Evolutionary conservation across 2,329 filamentous ascomycete species (phyloP).

Genomic region (Didymella glomerata): DNA sequence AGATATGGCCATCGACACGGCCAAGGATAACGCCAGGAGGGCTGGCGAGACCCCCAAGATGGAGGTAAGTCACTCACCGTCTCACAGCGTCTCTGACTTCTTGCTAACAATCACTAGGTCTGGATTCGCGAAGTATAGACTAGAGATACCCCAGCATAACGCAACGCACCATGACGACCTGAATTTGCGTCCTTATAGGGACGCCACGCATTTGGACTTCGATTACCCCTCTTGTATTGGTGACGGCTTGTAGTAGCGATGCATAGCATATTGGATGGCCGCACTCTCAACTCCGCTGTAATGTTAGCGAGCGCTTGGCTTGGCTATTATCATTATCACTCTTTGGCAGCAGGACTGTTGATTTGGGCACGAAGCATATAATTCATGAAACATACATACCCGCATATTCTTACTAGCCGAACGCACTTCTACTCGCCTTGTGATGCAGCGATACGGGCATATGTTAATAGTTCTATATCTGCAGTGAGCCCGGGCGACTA

Average conservation of each 20-base stretch:
- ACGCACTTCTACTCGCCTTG: conserved; percentile 5
- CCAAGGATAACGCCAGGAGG: conserved; percentile 73
- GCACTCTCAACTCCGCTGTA: conserved; percentile 33
- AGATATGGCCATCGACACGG: conserved; percentile 80
- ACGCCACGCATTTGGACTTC: conserved; percentile 21
- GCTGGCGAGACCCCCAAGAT: conserved; percentile 90
- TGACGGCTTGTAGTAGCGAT: conserved; percentile 21
- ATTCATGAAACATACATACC: conserved; percentile 13
- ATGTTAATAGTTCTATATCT: conserved; percentile 12
- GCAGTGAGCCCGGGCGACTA: neutral
- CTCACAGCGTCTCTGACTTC: neutral
- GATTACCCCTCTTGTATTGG: conserved; percentile 23
- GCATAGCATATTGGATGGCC: conserved; percentile 24
- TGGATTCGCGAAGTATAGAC: conserved; percentile 57
- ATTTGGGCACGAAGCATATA: conserved; percentile 27
- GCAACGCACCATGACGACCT: conserved; percentile 30
- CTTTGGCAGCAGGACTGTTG: conserved; percentile 52
- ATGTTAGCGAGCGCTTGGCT: conserved; percentile 45
- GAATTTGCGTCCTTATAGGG: conserved; percentile 26
- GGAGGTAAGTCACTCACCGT: conserved; percentile 73
- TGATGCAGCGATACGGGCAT: conserved; percentile 1
- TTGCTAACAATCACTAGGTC: conserved; percentile 51
- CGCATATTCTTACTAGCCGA: neutral
- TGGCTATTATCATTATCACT: conserved; percentile 27
- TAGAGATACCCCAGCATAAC: conserved; percentile 51